A percentile compares a stretch with the other conserved stretches of the same genome.
phyloP scores from a whole-genome alignment of 2,329 filamentous ascomycete genomes.

The Verticillium albo-atrum region DNA sequence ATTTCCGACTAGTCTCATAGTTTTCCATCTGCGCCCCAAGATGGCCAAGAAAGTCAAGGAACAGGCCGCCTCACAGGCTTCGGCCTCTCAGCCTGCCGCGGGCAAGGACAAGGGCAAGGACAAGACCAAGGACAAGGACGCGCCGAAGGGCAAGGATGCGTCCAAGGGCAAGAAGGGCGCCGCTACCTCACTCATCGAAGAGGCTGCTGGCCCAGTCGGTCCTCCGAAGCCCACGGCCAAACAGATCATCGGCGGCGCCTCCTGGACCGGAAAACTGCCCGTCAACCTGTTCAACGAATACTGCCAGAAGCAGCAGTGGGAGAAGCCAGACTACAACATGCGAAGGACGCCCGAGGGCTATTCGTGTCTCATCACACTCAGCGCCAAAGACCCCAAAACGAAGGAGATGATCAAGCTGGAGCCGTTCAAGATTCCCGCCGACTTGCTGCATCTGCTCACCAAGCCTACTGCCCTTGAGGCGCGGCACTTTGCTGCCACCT shows the following conservation, averaged over 20 bases:
- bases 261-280: conserved; percentile 95
- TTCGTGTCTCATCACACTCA: conserved; percentile 77
- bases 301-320: conserved; percentile 95
- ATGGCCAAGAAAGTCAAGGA: conserved; percentile 13
- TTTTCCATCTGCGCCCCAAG: background rate
- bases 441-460: conserved; percentile 69
- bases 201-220: conserved; percentile 19
- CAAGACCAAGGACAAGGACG: background rate
- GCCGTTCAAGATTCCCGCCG: conserved; percentile 74
- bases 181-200: conserved; percentile 22
- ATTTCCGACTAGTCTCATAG: background rate
- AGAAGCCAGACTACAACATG: conserved; percentile 87
- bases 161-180: conserved; percentile 45
- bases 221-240: conserved; percentile 61
- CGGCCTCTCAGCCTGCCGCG: conserved; percentile 20
- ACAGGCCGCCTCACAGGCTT: conserved; percentile 37
- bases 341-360: conserved; percentile 69
- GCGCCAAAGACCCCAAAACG: conserved; percentile 73
- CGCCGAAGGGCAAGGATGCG: conserved; percentile 49
- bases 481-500: conserved; percentile 87
- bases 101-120: background rate
- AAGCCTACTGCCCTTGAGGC: conserved; percentile 84
- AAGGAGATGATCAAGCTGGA: conserved; percentile 70
- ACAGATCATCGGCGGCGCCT: conserved; percentile 87
- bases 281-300: conserved; percentile 92